phyloP scores from a whole-genome alignment of 768 basidiomycete genomes.

The Termitomyces sp. region DNA sequence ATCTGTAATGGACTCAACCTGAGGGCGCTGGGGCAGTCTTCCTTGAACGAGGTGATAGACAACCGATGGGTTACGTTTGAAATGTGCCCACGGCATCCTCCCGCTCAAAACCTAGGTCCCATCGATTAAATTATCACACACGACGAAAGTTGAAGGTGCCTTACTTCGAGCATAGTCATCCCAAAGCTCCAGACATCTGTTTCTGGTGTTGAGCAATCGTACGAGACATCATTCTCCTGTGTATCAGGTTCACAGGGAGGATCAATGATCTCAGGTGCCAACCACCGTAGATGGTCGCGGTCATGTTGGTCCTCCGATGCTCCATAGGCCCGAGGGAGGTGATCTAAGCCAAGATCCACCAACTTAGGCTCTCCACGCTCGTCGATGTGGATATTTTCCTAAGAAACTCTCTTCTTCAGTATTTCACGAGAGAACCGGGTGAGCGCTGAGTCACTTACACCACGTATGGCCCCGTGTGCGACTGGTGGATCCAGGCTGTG shows the following conservation, averaged over 20 bases:
- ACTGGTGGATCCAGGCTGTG: slow-evolving; percentile 22
- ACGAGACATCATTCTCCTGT: neutral
- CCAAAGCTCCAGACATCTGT: slow-evolving; percentile 23
- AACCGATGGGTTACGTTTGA: neutral
- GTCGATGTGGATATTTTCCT: slow-evolving; percentile 25
- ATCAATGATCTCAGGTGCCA: slow-evolving; percentile 22
- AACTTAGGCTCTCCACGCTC: slow-evolving; percentile 15
- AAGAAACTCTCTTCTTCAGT: neutral
- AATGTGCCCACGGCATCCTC: slow-evolving; percentile 2
- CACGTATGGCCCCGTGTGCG: slow-evolving; percentile 23
- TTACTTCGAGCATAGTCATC: slow-evolving; percentile 23
- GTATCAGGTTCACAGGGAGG: neutral
- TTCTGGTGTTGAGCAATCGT: slow-evolving; percentile 2
- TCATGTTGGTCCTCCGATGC: slow-evolving; percentile 2
- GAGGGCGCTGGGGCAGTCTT: slow-evolving; percentile 5
- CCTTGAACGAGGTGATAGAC: slow-evolving; percentile 3
- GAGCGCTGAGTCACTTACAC: slow-evolving; percentile 17
- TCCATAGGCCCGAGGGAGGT: slow-evolving; percentile 7
- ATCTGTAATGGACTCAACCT: slow-evolving; percentile 8
- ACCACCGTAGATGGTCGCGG: slow-evolving; percentile 15
- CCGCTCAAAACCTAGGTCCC: slow-evolving; percentile 3
- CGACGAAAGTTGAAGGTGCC: neutral
- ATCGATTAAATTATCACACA: neutral
- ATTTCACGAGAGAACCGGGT: neutral
- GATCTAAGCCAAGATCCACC: slow-evolving; percentile 18